A percentile compares a stretch with the other conserved stretches of the same genome.
Evolutionary conservation across 352 stramenopile species (phyloP).

Genomic region (Thraustochytrium aureum): DNA sequence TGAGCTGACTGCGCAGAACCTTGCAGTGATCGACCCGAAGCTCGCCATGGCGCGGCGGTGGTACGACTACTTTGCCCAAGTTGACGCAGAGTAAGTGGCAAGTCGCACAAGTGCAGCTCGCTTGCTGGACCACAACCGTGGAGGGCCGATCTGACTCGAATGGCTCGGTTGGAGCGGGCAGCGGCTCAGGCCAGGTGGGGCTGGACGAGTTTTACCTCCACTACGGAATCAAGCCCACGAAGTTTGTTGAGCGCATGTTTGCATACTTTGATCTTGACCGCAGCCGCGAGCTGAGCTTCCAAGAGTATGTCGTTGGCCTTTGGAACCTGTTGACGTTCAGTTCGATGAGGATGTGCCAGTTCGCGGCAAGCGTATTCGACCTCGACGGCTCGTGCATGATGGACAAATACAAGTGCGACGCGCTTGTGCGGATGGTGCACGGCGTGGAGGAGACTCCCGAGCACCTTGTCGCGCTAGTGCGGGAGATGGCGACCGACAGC

Average conservation of each 20-base stretch:
- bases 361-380: slow-evolving; percentile 27
- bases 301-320: slow-evolving; percentile 42
- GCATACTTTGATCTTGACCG: slow-evolving; percentile 37
- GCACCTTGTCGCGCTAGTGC: not conserved
- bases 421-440: slow-evolving; percentile 36
- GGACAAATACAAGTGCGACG: slow-evolving; percentile 51
- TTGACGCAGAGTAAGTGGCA: not conserved
- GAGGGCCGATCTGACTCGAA: no score
- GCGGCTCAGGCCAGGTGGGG: slow-evolving; percentile 27
- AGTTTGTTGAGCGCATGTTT: slow-evolving; percentile 38
- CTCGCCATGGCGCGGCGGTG: not conserved
- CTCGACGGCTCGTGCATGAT: slow-evolving; percentile 12
- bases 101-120: no score
- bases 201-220: slow-evolving; percentile 39
- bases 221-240: slow-evolving; percentile 6
- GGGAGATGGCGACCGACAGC: not conserved
- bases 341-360: slow-evolving; percentile 13
- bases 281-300: slow-evolving; percentile 33
- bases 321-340: slow-evolving; percentile 50
- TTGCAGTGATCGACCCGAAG: not conserved
- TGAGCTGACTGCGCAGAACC: no score
- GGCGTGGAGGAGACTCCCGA: slow-evolving; percentile 10
- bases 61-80: not conserved
- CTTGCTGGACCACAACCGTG: no score
- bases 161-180: not conserved